phyloP scores from a whole-genome alignment of 306 rosid genomes.

The Bauhinia variegata region DNA sequence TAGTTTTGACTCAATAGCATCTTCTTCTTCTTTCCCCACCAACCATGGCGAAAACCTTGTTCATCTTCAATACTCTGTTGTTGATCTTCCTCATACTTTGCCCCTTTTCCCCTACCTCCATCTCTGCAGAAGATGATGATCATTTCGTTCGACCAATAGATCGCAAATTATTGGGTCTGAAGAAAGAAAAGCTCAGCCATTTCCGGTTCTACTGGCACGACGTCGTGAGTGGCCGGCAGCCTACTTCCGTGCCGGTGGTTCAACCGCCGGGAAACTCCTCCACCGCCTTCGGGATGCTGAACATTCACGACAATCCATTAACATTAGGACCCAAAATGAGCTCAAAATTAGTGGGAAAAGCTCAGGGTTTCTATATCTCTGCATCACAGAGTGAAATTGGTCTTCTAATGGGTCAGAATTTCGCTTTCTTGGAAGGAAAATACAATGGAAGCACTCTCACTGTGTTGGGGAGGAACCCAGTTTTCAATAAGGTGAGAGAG shows the following conservation, averaged over 20 bases:
- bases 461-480: slow-evolving; percentile 33
- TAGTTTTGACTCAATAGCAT: too few relatives aligned
- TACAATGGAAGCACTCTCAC: slow-evolving; percentile 38
- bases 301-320: slow-evolving; percentile 43
- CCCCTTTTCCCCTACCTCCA: not conserved
- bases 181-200: slow-evolving; percentile 57
- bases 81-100: not conserved
- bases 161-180: slow-evolving; percentile 35
- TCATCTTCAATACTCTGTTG: too few relatives aligned
- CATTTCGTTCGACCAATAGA: slow-evolving; percentile 35
- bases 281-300: slow-evolving; percentile 32
- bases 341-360: slow-evolving; percentile 41
- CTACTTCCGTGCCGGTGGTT: slow-evolving; percentile 27
- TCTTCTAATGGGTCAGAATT: slow-evolving; percentile 20
- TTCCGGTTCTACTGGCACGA: slow-evolving; percentile 46
- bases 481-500: slow-evolving; percentile 23
- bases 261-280: slow-evolving; percentile 1
- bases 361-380: slow-evolving; percentile 44
- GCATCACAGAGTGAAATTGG: slow-evolving; percentile 35
- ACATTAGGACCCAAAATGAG: slow-evolving; percentile 36
- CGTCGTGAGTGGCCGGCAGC: slow-evolving; percentile 24
- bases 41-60: too few relatives aligned
- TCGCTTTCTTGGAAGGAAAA: slow-evolving; percentile 24
- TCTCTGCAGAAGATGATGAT: slow-evolving; percentile 18
- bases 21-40: too few relatives aligned